Percentiles rank a stretch among this genome's conserved stretches.
Evolutionary conservation across 495 filamentous ascomycete species (phyloP).

Genomic region (Penicillium cinerascens): DNA sequence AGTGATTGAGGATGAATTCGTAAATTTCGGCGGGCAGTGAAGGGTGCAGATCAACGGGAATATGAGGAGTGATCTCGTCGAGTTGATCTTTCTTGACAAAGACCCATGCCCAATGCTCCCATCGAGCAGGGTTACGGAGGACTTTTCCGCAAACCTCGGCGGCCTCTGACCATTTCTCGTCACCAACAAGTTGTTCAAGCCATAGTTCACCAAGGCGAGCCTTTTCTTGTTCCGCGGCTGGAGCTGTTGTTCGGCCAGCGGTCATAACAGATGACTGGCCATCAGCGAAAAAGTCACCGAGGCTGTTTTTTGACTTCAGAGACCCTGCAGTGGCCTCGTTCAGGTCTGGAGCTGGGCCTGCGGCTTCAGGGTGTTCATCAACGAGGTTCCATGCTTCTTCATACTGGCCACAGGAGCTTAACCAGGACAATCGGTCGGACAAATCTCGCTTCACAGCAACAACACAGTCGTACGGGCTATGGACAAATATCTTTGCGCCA

Average conservation of each 20-base stretch:
- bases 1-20: constrained; percentile 81
- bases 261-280: constrained; percentile 61
- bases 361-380: constrained; percentile 69
- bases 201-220: constrained; percentile 87
- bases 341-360: constrained; percentile 26
- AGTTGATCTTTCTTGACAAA: constrained; percentile 82
- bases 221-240: constrained; percentile 83
- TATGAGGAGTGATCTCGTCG: constrained; percentile 81
- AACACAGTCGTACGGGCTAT: constrained; percentile 93
- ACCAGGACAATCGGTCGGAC: constrained; percentile 78
- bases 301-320: constrained; percentile 50
- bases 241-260: constrained; percentile 39
- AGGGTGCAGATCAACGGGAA: constrained; percentile 74
- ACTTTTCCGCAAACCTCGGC: constrained; percentile 78
- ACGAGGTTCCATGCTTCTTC: constrained; percentile 84
- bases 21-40: constrained; percentile 80
- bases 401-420: constrained; percentile 73
- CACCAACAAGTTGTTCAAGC: constrained; percentile 76
- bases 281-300: constrained; percentile 77
- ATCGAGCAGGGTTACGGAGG: constrained; percentile 68
- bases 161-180: constrained; percentile 70
- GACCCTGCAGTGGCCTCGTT: constrained; percentile 56
- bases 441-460: constrained; percentile 81
- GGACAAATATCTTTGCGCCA: constrained; percentile 90
- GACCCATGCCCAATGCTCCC: constrained; percentile 92